Percentiles rank a stretch among this genome's conserved stretches.
phyloP scores from a whole-genome alignment of 192 early-diverging fungal species.

The Phlyctochytrium bullatum region DNA sequence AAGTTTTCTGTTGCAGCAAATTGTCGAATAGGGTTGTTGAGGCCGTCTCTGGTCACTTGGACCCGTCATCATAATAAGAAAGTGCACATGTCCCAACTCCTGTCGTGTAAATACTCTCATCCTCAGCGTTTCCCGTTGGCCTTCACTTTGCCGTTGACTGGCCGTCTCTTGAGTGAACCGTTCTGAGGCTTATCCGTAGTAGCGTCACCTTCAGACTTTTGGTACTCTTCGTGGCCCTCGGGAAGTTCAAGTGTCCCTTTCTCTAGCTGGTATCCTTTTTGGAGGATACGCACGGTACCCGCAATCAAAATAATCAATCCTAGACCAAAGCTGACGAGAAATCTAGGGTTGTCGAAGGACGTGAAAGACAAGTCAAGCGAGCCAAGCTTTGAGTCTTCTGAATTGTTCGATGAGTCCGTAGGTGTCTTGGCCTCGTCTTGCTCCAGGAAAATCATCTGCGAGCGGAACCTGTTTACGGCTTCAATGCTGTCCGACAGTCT shows the following conservation, averaged over 20 bases:
- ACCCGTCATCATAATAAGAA: too few relatives aligned
- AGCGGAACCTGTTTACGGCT: conserved; percentile 76
- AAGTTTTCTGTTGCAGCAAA: too few relatives aligned
- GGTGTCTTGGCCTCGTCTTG: neutral
- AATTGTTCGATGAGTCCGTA: neutral
- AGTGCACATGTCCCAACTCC: too few relatives aligned
- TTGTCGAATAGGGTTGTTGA: too few relatives aligned
- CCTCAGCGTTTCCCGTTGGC: neutral
- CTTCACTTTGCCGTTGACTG: neutral
- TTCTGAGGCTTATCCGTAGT: neutral
- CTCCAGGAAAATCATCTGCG: conserved; percentile 6
- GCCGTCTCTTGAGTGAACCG: too few relatives aligned
- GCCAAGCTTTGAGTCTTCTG: neutral
- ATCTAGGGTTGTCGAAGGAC: conserved; percentile 17
- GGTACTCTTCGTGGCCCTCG: conserved; percentile 4
- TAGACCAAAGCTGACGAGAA: conserved; percentile 26
- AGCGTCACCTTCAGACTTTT: neutral
- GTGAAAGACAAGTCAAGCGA: conserved; percentile 15
- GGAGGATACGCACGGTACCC: conserved; percentile 28
- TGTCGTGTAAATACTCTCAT: neutral
- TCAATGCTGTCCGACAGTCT: conserved; percentile 82
- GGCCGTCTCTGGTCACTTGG: too few relatives aligned
- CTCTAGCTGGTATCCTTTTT: conserved; percentile 31
- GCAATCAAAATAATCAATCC: conserved; percentile 31
- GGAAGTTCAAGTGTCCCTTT: conserved; percentile 25